A percentile compares a stretch with the other conserved stretches of the same genome.
These are phyloP conservation scores for Dendrobium nobile DNA, from an alignment of 106 monocot species.

Conservation along the genomic window DNA sequence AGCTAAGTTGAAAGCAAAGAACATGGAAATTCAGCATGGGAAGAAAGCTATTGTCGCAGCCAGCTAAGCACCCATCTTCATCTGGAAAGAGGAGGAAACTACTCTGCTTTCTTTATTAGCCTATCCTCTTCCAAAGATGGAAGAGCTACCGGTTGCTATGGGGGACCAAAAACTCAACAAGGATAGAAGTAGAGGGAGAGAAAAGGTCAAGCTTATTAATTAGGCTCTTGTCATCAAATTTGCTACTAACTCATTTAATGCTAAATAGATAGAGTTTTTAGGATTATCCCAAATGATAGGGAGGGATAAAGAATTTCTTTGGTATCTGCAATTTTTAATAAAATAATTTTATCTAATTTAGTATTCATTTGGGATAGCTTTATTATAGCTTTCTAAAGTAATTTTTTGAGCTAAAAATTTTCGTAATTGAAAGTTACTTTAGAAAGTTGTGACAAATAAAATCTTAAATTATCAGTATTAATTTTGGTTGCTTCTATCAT, in stretches of 20 bases:
- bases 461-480: too few species aligned
- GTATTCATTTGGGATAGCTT: too few species aligned
- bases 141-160: not conserved
- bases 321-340: too few species aligned
- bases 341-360: too few species aligned
- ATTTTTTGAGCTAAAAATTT: too few species aligned
- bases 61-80: not conserved
- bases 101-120: not conserved
- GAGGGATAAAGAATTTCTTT: too few species aligned
- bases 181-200: not conserved
- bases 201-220: not conserved
- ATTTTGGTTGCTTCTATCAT: too few species aligned
- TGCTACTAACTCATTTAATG: not conserved
- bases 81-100: not conserved
- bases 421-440: too few species aligned
- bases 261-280: too few species aligned
- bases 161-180: not conserved
- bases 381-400: too few species aligned
- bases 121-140: not conserved
- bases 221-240: not conserved
- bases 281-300: too few species aligned
- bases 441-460: too few species aligned
- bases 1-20: not conserved
- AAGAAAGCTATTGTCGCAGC: not conserved
- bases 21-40: not conserved